phyloP scores from a whole-genome alignment of 768 basidiomycete species.

The Dictyophora rubrovolvata region DNA sequence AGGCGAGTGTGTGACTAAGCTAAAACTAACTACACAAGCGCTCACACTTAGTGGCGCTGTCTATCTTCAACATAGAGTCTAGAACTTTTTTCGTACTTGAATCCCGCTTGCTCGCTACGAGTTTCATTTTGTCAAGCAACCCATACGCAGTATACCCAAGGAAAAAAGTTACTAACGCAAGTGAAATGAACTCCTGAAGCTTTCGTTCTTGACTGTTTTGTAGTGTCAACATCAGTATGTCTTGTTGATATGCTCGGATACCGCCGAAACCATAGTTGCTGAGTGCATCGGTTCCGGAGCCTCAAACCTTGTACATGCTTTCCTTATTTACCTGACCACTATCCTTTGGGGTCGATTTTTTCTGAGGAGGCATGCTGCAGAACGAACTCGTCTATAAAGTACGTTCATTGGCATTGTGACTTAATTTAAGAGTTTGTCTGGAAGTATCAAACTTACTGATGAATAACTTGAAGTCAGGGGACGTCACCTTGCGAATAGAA shows the following conservation, averaged over 20 bases:
- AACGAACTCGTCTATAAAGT: conserved; percentile 27
- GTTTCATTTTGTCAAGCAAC: background rate
- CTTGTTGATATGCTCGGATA: conserved; percentile 31
- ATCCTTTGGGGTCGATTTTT: background rate
- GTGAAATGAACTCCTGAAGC: conserved; percentile 27
- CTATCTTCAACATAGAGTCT: too few relatives aligned
- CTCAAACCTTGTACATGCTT: background rate
- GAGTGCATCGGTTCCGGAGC: conserved; percentile 38
- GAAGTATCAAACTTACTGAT: conserved; percentile 26
- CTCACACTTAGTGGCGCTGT: too few relatives aligned
- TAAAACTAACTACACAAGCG: too few relatives aligned
- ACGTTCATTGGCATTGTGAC: too few relatives aligned
- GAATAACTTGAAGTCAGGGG: conserved; percentile 24
- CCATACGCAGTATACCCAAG: background rate
- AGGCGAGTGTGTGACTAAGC: too few relatives aligned
- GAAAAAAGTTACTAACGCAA: conserved; percentile 20
- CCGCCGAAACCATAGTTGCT: conserved; percentile 34
- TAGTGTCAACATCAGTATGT: conserved; percentile 35
- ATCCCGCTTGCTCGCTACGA: conserved; percentile 17
- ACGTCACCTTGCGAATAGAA: conserved; percentile 26
- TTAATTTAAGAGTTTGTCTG: background rate
- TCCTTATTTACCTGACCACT: background rate
- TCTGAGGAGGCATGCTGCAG: conserved; percentile 20
- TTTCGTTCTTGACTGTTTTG: conserved; percentile 35
- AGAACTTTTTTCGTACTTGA: conserved; percentile 29